Evolutionary conservation across 352 stramenopile genomes (phyloP), one percentile per base, ranked within the genome.

Genomic region (Globisporangium abappressorium): DNA sequence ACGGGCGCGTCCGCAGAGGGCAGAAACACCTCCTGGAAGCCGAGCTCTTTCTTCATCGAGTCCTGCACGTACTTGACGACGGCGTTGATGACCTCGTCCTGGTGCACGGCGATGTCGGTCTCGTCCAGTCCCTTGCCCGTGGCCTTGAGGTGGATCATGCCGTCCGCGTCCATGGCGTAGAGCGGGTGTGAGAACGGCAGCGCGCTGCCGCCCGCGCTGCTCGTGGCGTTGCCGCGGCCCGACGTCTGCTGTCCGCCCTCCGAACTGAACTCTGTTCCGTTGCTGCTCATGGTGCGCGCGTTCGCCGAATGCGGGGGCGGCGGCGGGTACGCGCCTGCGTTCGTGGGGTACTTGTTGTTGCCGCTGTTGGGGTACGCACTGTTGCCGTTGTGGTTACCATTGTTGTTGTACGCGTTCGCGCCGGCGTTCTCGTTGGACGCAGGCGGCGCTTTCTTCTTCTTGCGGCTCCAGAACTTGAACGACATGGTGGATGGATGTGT

Each of bases 41-140:
- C 83, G 61, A 95, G 65, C 65, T 94, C 82, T 20, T 84, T 84
- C 12, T 74, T 72, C 88, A 95, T 95, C 57, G 84, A 93, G 69
- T 94, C 86, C 56, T 95, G 86, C 41, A 95, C 88, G 66, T 94
- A 93, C 70, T 88, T 87, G 57, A 94, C 88, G 15, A 94, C 84
- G 6, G 86, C 78, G 69, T 92, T 94, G 73, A 94, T 91, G 68
- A 95, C 92, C 66, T 95, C 88, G 60, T 95, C 88, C 73, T 94
- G 86, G 71, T 94, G 86, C n/a, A 94, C 86, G 2, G 86, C 83
- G 67, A 95, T 80, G 63, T 95, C 88, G 34, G 85, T 89, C 69
- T 94, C 86, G 64, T 94, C 84, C 2, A 95, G 70, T 0, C 79
- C 84, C 62, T 93, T 94, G 69, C 84, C 86, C 34, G 88, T 94